Base-by-base conservation (phyloP, 805 yeast species). In the Yarrowia keelungensis region DNA sequence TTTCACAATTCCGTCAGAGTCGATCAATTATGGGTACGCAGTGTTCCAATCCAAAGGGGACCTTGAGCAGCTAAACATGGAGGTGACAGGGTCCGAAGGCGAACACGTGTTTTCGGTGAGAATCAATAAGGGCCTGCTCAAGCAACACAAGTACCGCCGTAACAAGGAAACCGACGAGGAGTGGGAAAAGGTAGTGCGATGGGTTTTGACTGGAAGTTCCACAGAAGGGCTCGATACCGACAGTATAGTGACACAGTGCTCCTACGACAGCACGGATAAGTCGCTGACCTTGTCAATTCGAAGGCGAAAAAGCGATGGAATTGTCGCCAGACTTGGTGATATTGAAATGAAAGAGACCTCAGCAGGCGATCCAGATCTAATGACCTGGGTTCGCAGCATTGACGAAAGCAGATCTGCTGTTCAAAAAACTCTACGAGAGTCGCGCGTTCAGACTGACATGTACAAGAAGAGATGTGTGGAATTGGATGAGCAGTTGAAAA, bases 401-500 rank as follows among this genome's bases (percentile, higher is more conserved):
- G 67, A 53, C 61, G 32, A 66, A 26, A 45, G 61, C 56, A 36
- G 56, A 12, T 10, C 16, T 5, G 39, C 39, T 19, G 47, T 62
- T n/a, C 47, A 35, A 42, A 64, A 39, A 41, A 49, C 46, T 14
- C 46, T 49, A 36, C 50, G 32, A 8, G 61, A 68, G 19, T 32
- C 64, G 9, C 58, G 69, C 2, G 22, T 22, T 14, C 45, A 69
- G 59, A 51, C 46, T 10, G 32, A 46, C 32, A 45, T n/a, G 46
- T 58, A 43, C 39, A 47, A 58, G 36, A 50, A 22, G 10, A 36
- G 69, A 14, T 59, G 65, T 10, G 32, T 16, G 15, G 45, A 59
- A 45, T 69, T 69, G 43, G 53, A 69, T 58, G 38, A 43, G 16
- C 73, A 72, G 22, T 15, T 68, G 41, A 51, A 70, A 14, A 64